Evolutionary conservation across 2,329 filamentous ascomycete genomes (phyloP), one percentile per base, ranked within the genome.

Genomic region (Colletotrichum eremochloae): DNA sequence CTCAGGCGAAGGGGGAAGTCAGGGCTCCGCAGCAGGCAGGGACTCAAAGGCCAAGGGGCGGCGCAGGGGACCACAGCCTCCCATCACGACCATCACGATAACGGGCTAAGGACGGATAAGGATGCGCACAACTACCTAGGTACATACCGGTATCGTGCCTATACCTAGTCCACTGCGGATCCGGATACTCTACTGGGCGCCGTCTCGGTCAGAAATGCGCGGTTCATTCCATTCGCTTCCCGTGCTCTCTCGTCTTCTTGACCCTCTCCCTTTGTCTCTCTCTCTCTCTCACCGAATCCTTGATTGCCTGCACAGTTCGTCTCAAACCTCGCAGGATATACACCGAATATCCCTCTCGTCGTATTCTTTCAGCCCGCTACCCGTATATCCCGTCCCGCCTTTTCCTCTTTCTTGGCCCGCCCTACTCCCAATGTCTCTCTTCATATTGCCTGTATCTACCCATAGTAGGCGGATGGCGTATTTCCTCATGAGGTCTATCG

Each of bases 171-270:
- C 24, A 24, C 24, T 24, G 24, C 24, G 24, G 24, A 24, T 24
- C 24, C 24, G 24, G 24, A 24, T 24, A 24, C 24, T 24, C 24
- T 24, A 24, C 24, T 24, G 24, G 24, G 24, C 24, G 24, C 24
- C 24, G 24, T 18, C 14, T 12, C 38, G 9, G 38, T 42, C 4
- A 42, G 14, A 40, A 56, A 36, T n/a, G 18, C 67, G 52, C 61
- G 61, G 53, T 48, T 64, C 61, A 36, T 18, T 31, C 58, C 61
- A 36, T 31, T 31, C 50, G 57, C 29, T 60, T 42, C 38, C 44
- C 42, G 29, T 42, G 29, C 36, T 29, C 38, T 24, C 24, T 24
- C 24, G 24, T 24, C 24, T 24, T 24, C 24, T 24, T 24, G 24
- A 24, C 24, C 24, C 6, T 36, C 36, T 8, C 6, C 52, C 38